phyloP scores from a whole-genome alignment of 2,329 filamentous ascomycete genomes.

The Chrysoporthe puriensis region DNA sequence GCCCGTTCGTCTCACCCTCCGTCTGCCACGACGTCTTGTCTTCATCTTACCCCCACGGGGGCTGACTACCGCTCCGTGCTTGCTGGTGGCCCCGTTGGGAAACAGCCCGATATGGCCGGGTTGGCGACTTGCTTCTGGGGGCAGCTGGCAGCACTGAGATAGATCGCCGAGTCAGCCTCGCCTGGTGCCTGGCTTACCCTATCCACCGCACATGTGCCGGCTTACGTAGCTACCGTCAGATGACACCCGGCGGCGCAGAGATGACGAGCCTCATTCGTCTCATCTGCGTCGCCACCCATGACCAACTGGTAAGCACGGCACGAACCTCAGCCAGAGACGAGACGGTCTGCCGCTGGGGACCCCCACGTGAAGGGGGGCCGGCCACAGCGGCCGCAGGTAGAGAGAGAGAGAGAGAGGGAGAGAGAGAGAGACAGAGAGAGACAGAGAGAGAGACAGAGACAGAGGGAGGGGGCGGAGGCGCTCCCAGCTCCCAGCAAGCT shows the following conservation, averaged over 20 bases:
- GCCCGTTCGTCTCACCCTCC: background rate
- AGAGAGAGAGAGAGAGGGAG: background rate
- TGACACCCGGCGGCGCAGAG: conserved; percentile 10
- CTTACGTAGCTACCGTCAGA: conserved; percentile 24
- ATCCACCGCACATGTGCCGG: conserved; percentile 17
- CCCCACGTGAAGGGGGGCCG: conserved; percentile 5
- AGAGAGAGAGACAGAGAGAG: background rate
- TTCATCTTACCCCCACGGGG: conserved; percentile 20
- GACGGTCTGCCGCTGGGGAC: background rate
- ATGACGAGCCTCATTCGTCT: background rate
- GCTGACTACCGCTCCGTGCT: conserved; percentile 18
- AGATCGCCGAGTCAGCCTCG: conserved; percentile 20
- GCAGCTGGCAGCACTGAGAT: background rate
- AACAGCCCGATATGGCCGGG: background rate
- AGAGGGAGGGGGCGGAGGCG: background rate
- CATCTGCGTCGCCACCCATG: conserved; percentile 10
- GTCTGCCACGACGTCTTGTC: conserved; percentile 9
- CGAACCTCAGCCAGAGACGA: conserved; percentile 5
- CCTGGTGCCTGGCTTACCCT: conserved; percentile 20
- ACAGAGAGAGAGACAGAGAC: background rate
- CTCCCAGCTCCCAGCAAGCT: background rate
- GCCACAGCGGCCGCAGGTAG: too few species aligned
- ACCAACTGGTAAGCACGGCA: conserved; percentile 9
- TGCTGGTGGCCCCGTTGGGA: conserved; percentile 2
- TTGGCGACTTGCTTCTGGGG: background rate